Evolutionary conservation across 2,329 filamentous ascomycete genomes (phyloP), one percentile per base, ranked within the genome.

Genomic region (Clonostachys byssicola): DNA sequence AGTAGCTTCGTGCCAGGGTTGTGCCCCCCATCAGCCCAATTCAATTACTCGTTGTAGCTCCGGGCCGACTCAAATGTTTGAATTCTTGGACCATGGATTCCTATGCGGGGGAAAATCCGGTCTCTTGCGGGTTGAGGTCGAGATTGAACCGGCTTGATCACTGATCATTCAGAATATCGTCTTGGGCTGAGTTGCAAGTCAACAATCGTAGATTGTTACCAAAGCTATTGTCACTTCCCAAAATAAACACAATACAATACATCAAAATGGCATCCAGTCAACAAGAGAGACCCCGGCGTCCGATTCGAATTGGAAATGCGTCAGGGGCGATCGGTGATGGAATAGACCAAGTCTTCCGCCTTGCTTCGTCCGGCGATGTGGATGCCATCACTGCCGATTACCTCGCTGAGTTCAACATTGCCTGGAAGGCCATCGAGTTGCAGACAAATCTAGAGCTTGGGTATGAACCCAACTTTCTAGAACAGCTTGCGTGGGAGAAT

Each of bases 401-500:
- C 48, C 59, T 67, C 33, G 61, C 63, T 34, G 65, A 67, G 48
- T 69, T 70, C 47, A 80, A 78, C 55, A 77, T 80, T 66, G 71
- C 74, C 46, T 63, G 47, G 60, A 63, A 49, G 55, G 66, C 52
- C 50, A 55, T 56, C 12, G 54, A 57, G 33, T 50, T 54, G 62
- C 60, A 52, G 47, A 54, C 50, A 49, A 55, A 47, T 34, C 57
- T 34, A 16, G 56, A 61, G 33, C 53, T 61, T 4, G 63, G 63
- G 13, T 64, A 63, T 35, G 57, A 56, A 58, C 63, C 46, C 48
- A 70, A 51, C 53, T 73, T 61, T 51, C 56, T 68, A 45, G 54
- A 61, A 1, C 73, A 77, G 3, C 76, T 65, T 18, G 60, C 60
- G 5, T 65, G 56, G 53, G 54, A 65, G 14, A 53, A 56, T 66